Percentiles rank a stretch among this genome's conserved stretches.
Conservation (phyloP, 441 rosid species). For the Erodium trifolium region DNA sequence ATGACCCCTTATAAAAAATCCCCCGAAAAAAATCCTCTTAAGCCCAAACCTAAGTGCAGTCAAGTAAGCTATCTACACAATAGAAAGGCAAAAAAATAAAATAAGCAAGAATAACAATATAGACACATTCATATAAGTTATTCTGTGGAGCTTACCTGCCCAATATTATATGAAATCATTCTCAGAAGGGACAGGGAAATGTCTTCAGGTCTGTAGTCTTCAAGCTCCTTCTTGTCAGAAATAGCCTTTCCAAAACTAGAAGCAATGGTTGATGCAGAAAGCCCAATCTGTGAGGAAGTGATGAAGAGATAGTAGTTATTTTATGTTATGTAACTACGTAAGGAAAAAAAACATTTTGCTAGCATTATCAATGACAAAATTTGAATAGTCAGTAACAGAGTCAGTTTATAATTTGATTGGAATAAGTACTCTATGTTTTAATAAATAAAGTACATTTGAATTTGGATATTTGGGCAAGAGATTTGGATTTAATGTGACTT, state of each 20-base stretch:
- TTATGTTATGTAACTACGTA: not conserved
- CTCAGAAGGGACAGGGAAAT: slow-evolving; percentile 93
- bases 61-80: slow-evolving; percentile 24
- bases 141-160: slow-evolving; percentile 51
- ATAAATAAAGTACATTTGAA: slow-evolving; percentile 8
- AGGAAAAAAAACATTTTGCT: not conserved
- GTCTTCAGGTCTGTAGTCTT: slow-evolving; percentile 92
- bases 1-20: slow-evolving; percentile 87
- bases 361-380: not conserved
- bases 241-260: slow-evolving; percentile 96
- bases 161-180: slow-evolving; percentile 97
- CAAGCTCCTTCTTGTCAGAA: slow-evolving; percentile 84
- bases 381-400: slow-evolving; percentile 7
- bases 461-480: not conserved
- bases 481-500: not conserved
- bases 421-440: slow-evolving; percentile 5
- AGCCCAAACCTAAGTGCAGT: slow-evolving; percentile 29
- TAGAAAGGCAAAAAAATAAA: slow-evolving; percentile 4
- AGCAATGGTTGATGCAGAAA: slow-evolving; percentile 95
- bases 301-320: slow-evolving; percentile 6
- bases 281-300: slow-evolving; percentile 60
- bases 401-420: slow-evolving; percentile 10
- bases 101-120: not conserved
- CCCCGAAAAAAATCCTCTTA: slow-evolving; percentile 40
- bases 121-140: not conserved